These are phyloP conservation scores for Rubroboletus satanas DNA, from an alignment of 768 basidiomycete genomes.

Conservation along the genomic window DNA sequence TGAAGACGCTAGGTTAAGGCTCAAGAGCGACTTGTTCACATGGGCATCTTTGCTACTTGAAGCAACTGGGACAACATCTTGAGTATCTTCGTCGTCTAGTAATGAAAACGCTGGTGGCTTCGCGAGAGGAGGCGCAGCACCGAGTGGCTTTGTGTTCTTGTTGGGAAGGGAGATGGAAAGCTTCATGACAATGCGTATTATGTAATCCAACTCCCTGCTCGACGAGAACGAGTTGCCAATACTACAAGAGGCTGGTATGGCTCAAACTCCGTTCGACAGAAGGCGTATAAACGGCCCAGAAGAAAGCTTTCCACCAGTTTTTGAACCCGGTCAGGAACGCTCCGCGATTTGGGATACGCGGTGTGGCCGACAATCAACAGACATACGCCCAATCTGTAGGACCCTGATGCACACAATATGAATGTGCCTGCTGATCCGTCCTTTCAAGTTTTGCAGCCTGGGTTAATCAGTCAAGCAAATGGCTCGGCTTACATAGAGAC, in stretches of 20 bases:
- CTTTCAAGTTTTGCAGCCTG: slow-evolving; percentile 75
- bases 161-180: slow-evolving; percentile 78
- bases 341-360: slow-evolving; percentile 32
- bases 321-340: slow-evolving; percentile 37
- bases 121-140: slow-evolving; percentile 48
- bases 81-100: slow-evolving; percentile 58
- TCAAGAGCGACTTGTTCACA: slow-evolving; percentile 52
- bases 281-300: slow-evolving; percentile 91
- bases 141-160: slow-evolving; percentile 54
- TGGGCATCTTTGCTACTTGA: slow-evolving; percentile 39
- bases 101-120: slow-evolving; percentile 61
- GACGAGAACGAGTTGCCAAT: background rate
- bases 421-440: slow-evolving; percentile 3
- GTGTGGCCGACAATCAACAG: slow-evolving; percentile 49
- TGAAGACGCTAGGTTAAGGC: slow-evolving; percentile 58
- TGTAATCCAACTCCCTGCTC: slow-evolving; percentile 15
- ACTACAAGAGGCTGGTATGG: slow-evolving; percentile 33
- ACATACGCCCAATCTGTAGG: slow-evolving; percentile 87
- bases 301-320: slow-evolving; percentile 66
- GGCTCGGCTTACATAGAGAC: slow-evolving; percentile 97
- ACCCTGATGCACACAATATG: slow-evolving; percentile 1
- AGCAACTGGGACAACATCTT: slow-evolving; percentile 47
- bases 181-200: slow-evolving; percentile 54
- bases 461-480: slow-evolving; percentile 88
- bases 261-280: slow-evolving; percentile 69